Evolutionary conservation across 148 eudicot genomes (phyloP).

Genomic region (Selenicereus undatus): DNA sequence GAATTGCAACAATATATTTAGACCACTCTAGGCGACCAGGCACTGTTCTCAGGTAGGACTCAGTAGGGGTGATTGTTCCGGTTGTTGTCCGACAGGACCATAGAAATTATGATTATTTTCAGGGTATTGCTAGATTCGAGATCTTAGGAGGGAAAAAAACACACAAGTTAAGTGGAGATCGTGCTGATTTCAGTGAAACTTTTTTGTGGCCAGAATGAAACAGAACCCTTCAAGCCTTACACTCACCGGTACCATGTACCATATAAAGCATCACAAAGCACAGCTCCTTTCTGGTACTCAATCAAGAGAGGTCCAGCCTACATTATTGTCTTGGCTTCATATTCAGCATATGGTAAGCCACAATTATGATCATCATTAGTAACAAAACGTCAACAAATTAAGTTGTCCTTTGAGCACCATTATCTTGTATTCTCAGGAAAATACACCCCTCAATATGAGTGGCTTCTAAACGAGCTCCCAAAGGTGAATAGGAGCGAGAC

Average conservation of each 20-base stretch:
- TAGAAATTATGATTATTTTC: not conserved
- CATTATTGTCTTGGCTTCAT: slow-evolving; percentile 42
- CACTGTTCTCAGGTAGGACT: too few relatives aligned
- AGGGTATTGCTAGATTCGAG: not conserved
- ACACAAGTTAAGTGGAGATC: not conserved
- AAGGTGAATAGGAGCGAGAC: slow-evolving; percentile 31
- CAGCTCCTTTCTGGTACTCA: slow-evolving; percentile 43
- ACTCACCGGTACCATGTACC: slow-evolving; percentile 40
- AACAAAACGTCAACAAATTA: too few relatives aligned
- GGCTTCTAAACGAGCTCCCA: slow-evolving; percentile 27
- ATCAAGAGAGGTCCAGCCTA: slow-evolving; percentile 44
- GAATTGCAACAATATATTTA: too few relatives aligned
- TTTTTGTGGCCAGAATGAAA: slow-evolving; percentile 40
- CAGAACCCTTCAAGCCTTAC: slow-evolving; percentile 43
- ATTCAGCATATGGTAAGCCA: slow-evolving; percentile 41
- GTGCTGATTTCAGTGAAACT: not conserved
- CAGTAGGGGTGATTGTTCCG: too few relatives aligned
- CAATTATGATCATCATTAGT: not conserved
- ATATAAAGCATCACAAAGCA: slow-evolving; percentile 38
- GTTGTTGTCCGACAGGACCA: not conserved
- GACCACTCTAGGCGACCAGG: too few relatives aligned
- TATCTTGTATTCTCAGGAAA: slow-evolving; percentile 10
- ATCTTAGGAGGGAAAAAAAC: not conserved
- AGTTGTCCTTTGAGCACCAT: not conserved
- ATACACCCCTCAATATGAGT: slow-evolving; percentile 30